Percentiles rank a stretch among this genome's conserved stretches.
These are phyloP conservation scores for Daldinia eschscholtzii DNA, from an alignment of 2,329 filamentous ascomycete species.

Conservation along the genomic window DNA sequence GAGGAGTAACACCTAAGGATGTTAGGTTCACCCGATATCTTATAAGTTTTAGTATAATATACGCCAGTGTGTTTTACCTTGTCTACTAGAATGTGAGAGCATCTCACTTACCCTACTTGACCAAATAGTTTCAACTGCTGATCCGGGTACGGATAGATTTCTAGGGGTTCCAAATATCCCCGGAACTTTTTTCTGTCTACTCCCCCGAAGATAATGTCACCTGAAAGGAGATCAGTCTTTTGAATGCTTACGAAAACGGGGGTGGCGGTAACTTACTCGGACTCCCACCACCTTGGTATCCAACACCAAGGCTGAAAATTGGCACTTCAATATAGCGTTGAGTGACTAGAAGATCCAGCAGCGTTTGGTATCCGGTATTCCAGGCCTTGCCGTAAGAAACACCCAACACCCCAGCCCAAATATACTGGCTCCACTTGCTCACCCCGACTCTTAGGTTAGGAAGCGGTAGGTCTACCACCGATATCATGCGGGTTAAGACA, in stretches of 20 bases:
- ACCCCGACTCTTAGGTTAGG: slow-evolving; percentile 54
- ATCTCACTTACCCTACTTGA: slow-evolving; percentile 53
- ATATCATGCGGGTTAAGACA: slow-evolving; percentile 7
- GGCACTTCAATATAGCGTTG: slow-evolving; percentile 53
- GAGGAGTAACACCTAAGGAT: slow-evolving; percentile 52
- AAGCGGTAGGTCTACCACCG: slow-evolving; percentile 49
- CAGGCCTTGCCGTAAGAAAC: slow-evolving; percentile 54
- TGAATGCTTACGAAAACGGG: not conserved
- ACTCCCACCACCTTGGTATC: slow-evolving; percentile 51
- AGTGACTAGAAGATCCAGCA: slow-evolving; percentile 54
- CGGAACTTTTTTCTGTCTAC: slow-evolving; percentile 60
- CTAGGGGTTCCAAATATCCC: slow-evolving; percentile 52
- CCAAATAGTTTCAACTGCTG: slow-evolving; percentile 52
- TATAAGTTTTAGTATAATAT: not conserved
- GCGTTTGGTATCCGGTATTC: slow-evolving; percentile 53
- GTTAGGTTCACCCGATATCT: slow-evolving; percentile 57
- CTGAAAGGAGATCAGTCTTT: slow-evolving; percentile 33
- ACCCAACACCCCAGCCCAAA: slow-evolving; percentile 55
- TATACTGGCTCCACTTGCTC: slow-evolving; percentile 54
- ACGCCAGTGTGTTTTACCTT: not conserved
- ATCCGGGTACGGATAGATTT: slow-evolving; percentile 54
- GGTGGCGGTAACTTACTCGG: slow-evolving; percentile 43
- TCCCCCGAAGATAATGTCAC: slow-evolving; percentile 61
- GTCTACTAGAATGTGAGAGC: not conserved
- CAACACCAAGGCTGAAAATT: slow-evolving; percentile 55